Percentiles rank a stretch among this genome's conserved stretches.
These are phyloP conservation scores for Neonectria faginata DNA, from an alignment of 2,329 filamentous ascomycete genomes.

Conservation along the genomic window DNA sequence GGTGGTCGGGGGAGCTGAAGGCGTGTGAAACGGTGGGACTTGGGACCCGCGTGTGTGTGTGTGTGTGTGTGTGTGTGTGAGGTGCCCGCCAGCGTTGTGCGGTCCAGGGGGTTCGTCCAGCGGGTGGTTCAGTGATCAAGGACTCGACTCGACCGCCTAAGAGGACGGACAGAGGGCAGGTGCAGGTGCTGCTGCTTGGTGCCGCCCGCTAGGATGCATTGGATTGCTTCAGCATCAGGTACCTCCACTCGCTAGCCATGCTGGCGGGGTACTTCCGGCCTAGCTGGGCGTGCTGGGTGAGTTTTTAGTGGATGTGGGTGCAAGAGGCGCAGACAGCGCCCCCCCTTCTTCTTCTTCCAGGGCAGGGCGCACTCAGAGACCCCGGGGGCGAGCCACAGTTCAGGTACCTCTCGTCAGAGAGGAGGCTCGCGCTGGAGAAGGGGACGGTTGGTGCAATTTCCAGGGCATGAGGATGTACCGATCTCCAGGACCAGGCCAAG, in stretches of 20 bases:
- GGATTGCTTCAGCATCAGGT: conserved; percentile 31
- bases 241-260: conserved; percentile 28
- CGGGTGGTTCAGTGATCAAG: conserved; percentile 7
- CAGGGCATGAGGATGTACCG: conserved; percentile 24
- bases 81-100: not conserved
- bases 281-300: conserved; percentile 21
- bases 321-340: conserved; percentile 24
- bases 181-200: not conserved
- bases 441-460: conserved; percentile 23
- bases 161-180: not conserved
- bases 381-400: not conserved
- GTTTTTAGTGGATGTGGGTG: conserved; percentile 23
- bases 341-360: conserved; percentile 2
- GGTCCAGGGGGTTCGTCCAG: conserved; percentile 12
- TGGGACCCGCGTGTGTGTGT: conserved; percentile 31
- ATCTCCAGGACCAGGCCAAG: conserved; percentile 15
- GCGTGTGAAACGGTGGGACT: conserved; percentile 31
- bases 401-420: not conserved
- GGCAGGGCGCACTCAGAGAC: conserved; percentile 14
- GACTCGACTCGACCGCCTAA: conserved; percentile 10
- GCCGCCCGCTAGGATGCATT: conserved; percentile 25
- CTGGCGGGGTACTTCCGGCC: conserved; percentile 25
- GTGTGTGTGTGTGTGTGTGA: too few relatives aligned
- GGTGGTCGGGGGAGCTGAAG: conserved; percentile 43
- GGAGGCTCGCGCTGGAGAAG: not conserved